phyloP scores from a whole-genome alignment of 2,329 filamentous ascomycete species.

The Aspergillus udagawae region DNA sequence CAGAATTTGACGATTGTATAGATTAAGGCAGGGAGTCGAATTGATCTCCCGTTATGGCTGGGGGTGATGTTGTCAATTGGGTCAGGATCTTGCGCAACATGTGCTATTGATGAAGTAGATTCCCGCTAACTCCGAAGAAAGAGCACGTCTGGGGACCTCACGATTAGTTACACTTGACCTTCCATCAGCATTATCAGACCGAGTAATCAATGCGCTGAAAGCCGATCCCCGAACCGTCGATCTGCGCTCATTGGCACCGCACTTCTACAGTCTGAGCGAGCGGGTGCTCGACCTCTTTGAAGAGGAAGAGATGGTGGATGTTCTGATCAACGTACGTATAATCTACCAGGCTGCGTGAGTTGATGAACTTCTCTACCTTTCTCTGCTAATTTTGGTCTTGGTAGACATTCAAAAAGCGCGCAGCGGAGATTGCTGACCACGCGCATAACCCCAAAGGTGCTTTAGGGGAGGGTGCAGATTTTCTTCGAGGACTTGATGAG shows the following conservation, averaged over 20 bases:
- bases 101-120: not conserved
- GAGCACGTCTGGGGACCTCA: slow-evolving; percentile 42
- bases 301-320: slow-evolving; percentile 73
- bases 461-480: slow-evolving; percentile 66
- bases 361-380: not conserved
- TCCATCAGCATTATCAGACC: slow-evolving; percentile 69
- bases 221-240: slow-evolving; percentile 85
- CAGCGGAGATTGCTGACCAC: slow-evolving; percentile 79
- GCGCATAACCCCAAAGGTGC: slow-evolving; percentile 78
- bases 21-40: slow-evolving; percentile 74
- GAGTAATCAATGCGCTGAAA: slow-evolving; percentile 84
- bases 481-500: slow-evolving; percentile 83
- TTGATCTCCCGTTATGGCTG: slow-evolving; percentile 88
- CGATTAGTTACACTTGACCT: slow-evolving; percentile 77
- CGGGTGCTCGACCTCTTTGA: slow-evolving; percentile 89
- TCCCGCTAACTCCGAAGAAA: slow-evolving; percentile 9
- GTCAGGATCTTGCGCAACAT: slow-evolving; percentile 27
- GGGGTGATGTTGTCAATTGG: slow-evolving; percentile 73
- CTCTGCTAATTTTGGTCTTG: not conserved
- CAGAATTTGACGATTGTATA: slow-evolving; percentile 26
- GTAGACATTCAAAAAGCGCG: slow-evolving; percentile 74
- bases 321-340: slow-evolving; percentile 53
- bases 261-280: slow-evolving; percentile 83
- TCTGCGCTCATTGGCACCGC: slow-evolving; percentile 73
- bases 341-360: not conserved